Conservation (phyloP, 768 basidiomycete genomes). For the Scleroderma citrinum region DNA sequence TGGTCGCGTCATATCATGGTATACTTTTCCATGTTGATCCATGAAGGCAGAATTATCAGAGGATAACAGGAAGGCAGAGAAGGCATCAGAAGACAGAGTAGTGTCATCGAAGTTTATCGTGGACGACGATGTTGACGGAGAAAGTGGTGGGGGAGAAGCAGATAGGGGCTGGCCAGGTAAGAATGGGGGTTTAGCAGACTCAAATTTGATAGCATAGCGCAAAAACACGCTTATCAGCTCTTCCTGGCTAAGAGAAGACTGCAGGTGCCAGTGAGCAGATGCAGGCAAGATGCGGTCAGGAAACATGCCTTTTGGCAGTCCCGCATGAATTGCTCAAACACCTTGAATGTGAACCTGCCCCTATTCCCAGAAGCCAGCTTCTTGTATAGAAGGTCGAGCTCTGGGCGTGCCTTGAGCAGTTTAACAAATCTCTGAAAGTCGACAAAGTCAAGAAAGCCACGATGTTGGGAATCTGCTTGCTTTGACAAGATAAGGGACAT, state of each 20-base stretch:
- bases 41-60: constrained; percentile 62
- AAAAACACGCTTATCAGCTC: constrained; percentile 33
- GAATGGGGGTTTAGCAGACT: not conserved
- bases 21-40: constrained; percentile 46
- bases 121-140: not conserved
- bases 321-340: constrained; percentile 49
- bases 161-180: too few relatives aligned
- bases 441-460: constrained; percentile 63
- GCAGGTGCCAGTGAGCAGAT: constrained; percentile 8
- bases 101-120: constrained; percentile 4
- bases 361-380: constrained; percentile 27
- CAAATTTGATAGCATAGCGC: constrained; percentile 25
- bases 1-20: constrained; percentile 86
- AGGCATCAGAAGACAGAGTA: constrained; percentile 50
- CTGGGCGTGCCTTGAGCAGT: constrained; percentile 76
- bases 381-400: constrained; percentile 63
- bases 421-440: constrained; percentile 83
- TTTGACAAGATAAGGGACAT: constrained; percentile 20
- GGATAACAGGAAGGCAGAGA: constrained; percentile 78
- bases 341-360: constrained; percentile 31
- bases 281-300: not conserved
- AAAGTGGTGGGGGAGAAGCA: not conserved
- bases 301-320: constrained; percentile 43
- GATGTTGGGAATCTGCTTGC: constrained; percentile 55
- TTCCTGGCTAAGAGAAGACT: constrained; percentile 32